Evolutionary conservation across 805 yeast species (phyloP), one percentile per base, ranked within the genome.

Genomic region (Kazachstania kunashirensis): DNA sequence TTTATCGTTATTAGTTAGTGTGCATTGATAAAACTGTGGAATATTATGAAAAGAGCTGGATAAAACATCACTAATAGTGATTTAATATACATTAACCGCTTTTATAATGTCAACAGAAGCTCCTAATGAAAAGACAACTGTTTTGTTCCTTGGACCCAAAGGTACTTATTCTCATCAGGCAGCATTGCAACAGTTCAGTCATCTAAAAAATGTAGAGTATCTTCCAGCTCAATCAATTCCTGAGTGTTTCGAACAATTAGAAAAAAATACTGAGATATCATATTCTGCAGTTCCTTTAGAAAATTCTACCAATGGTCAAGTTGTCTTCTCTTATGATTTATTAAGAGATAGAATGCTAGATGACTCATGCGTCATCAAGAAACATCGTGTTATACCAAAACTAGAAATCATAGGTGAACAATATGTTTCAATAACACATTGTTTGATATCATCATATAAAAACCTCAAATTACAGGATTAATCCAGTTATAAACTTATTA

Each of bases 101-200:
- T n/a, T n/a, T n/a, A n/a, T n/a, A n/a, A n/a, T n/a, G n/a, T n/a
- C n/a, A n/a, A n/a, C n/a, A n/a, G n/a, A n/a, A n/a, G n/a, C n/a
- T n/a, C n/a, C n/a, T n/a, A n/a, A n/a, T n/a, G 10, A 14, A 11
- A 17, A 16, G 14, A 37, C 10, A n/a, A 74, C 64, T 47, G 78
- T 82, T 3, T 85, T 84, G 3, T 89, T 74, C 50, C 61, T 89
- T 35, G 98, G 97, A 0, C 98, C 98, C 0, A 66, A 66, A 34
- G 96, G 96, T 2, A 89, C 96, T 1, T 92, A 85, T 59, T 83
- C 97, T 2, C 94, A 89, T 49, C 94, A 86, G 61, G 80, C 80
- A 13, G 78, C 79, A 3, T 45, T 73, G 5, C 81, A 74, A 50
- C 73, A 73, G 50, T 75, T 75, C 53, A 67, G 66, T 2, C 57